Percentiles rank a stretch among this genome's conserved stretches.
Conservation (phyloP, 2,329 filamentous ascomycete species). For the Ampelomyces quisqualis region DNA sequence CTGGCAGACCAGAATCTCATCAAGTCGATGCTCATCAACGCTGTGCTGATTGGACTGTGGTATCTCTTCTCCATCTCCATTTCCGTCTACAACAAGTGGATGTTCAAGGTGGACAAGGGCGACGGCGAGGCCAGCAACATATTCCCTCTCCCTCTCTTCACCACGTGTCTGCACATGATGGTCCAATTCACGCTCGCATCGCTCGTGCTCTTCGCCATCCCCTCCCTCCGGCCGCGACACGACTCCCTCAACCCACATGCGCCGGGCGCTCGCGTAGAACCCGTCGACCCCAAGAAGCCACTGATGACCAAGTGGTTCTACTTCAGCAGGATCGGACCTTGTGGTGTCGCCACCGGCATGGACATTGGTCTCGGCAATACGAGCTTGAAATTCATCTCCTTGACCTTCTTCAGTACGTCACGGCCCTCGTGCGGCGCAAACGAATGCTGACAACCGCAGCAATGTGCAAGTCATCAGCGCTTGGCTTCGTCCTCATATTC, state of each 20-base stretch:
- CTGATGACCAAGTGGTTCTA: slow-evolving; percentile 90
- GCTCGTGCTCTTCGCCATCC: slow-evolving; percentile 77
- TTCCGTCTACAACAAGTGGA: slow-evolving; percentile 94
- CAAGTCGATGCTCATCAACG: slow-evolving; percentile 70
- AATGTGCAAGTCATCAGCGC: slow-evolving; percentile 97
- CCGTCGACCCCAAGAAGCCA: slow-evolving; percentile 51
- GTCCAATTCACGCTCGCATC: slow-evolving; percentile 84
- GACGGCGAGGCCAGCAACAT: slow-evolving; percentile 52
- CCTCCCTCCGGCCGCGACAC: slow-evolving; percentile 72
- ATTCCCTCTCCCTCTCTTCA: slow-evolving; percentile 94
- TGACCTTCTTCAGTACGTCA: slow-evolving; percentile 80
- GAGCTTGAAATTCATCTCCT: slow-evolving; percentile 90
- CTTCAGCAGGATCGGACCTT: slow-evolving; percentile 85
- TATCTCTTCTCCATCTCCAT: slow-evolving; percentile 87
- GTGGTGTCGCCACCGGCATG: slow-evolving; percentile 86
- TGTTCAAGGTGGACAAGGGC: slow-evolving; percentile 69
- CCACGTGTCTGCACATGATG: slow-evolving; percentile 88
- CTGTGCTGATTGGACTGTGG: slow-evolving; percentile 82
- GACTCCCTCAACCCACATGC: slow-evolving; percentile 42
- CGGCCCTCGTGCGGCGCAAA: background rate
- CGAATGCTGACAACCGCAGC: slow-evolving; percentile 45
- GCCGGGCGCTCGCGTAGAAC: slow-evolving; percentile 30
- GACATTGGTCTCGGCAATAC: slow-evolving; percentile 97
- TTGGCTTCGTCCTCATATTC: slow-evolving; percentile 93
- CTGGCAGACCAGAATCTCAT: slow-evolving; percentile 74